Evolutionary conservation across 2,329 filamentous ascomycete genomes (phyloP), one percentile per base, ranked within the genome.

Genomic region (Epichloe festucae): DNA sequence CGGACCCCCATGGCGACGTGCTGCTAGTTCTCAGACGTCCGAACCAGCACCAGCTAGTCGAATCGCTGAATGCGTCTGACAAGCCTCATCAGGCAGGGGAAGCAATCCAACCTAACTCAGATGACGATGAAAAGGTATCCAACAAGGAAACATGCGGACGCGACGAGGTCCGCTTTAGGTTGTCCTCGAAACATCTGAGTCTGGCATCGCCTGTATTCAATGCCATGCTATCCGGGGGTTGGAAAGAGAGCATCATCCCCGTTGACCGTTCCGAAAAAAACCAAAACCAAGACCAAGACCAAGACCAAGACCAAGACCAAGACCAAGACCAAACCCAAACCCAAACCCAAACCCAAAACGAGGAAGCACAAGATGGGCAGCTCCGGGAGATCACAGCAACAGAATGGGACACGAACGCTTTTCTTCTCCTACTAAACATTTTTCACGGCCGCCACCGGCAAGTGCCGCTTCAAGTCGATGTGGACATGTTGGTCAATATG

Each of bases 401-500:
- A 7, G 27, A 39, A 10, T 52, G 45, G 50, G 39, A 48, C 10
- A 23, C 15, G 1, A 1, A 21, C 1, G 27, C 39, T 21, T 21
- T 52, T 14, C 23, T 44, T 14, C 27, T 52, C 3, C 38, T 48
- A 4, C 41, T 52, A 19, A 44, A 52, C 31, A 48, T 52, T 10
- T 4, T 52, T 8, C 50, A 52, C 21, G 45, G 45, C 8, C 39
- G 21, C 40, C 31, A 44, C 34, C n/a, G 19, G 12, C 6, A 44
- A 14, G 19, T 48, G 14, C 50, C 39, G 62, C 57, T 57, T 19
- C 40, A 51, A 1, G 54, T 75, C 0, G 59, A 57, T 34, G 56
- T 75, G 3, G 66, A 73, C 10, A 59, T 63, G 8, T 62, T 77
- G 10, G 66, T 65, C 11, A 68, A 71, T 47, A 61, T 76, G 2